These are phyloP conservation scores for Didymella segeticola DNA, from an alignment of 2,329 filamentous ascomycete species.

Conservation along the genomic window DNA sequence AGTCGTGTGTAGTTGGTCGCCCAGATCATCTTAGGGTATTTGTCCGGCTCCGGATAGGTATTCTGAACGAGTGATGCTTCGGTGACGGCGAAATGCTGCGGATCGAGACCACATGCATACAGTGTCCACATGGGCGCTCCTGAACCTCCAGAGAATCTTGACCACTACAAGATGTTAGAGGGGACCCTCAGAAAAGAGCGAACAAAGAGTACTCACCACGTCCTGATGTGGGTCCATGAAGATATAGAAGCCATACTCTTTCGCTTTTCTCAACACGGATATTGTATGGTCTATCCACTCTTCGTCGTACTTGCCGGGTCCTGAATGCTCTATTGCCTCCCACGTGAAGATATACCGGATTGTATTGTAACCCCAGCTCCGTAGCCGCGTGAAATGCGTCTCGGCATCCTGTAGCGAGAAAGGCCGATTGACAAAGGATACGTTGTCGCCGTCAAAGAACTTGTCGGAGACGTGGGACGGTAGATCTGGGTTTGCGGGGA, in stretches of 20 bases:
- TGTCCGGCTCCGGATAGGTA: conserved; percentile 81
- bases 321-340: conserved; percentile 96
- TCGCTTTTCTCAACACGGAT: conserved; percentile 80
- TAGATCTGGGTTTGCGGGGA: conserved; percentile 79
- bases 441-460: conserved; percentile 92
- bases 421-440: conserved; percentile 86
- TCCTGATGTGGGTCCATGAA: conserved; percentile 99
- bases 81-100: conserved; percentile 81
- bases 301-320: conserved; percentile 91
- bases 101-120: conserved; percentile 91
- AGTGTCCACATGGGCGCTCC: conserved; percentile 98
- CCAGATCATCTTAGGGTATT: conserved; percentile 99
- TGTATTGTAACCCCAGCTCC: conserved; percentile 92
- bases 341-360: conserved; percentile 97
- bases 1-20: conserved; percentile 94
- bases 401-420: conserved; percentile 85
- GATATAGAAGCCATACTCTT: conserved; percentile 90
- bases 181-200: too few species aligned
- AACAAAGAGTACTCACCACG: conserved; percentile 67
- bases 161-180: conserved; percentile 69
- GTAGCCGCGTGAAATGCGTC: conserved; percentile 83
- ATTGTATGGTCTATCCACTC: conserved; percentile 93
- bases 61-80: conserved; percentile 96
- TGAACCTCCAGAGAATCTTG: conserved; percentile 89
- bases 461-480: conserved; percentile 78